Base-by-base conservation (phyloP, 1,139 yeast genomes). In the Suhomyces bribrorum region DNA sequence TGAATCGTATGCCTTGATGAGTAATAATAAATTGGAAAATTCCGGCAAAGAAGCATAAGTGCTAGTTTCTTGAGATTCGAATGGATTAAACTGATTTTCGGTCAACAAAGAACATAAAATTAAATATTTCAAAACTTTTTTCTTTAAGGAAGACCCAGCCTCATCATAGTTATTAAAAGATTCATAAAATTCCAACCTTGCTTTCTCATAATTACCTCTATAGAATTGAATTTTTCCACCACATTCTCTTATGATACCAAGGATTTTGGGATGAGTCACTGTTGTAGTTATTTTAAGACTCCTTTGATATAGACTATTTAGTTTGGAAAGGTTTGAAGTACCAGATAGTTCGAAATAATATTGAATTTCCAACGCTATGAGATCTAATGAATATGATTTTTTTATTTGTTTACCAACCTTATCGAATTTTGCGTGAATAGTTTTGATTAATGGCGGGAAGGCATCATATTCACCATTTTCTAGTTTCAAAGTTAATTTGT, bases 111-210 rank as follows among this genome's bases (percentile, higher is more conserved):
- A 79, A 20, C 87, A 77, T 8, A 86, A 56, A 3, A 82, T 79
- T 46, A 82, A 71, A 56, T 81, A 83, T 47, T 79, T 79, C 46
- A 86, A 66, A 4, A 81, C 77, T 24, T 75, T 66, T 42, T 86
- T 73, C 45, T 72, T 71, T 34, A 66, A 66, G 14, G 67, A 59
- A 40, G 85, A 79, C 1, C 94, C 95, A 18, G 87, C 83, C 59
- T 86, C 95, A 56, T 86, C 94, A 57, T 80, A 86, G 47, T 77
- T 81, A 50, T 83, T 82, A 59, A 86, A 86, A 37, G 86, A 73
- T 49, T 83, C 88, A 53, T 83, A 84, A 50, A 84, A 83, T 44
- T 77, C 83, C 32, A 72, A 66, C 26, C 86, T 72, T 0, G 95
- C 88, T 36, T 62, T 61, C 32, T 75, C 80, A 68, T 75, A 86